Evolutionary conservation across 257 asterid genomes (phyloP), one percentile per base, ranked within the genome.

Genomic region (Apocynum venetum): DNA sequence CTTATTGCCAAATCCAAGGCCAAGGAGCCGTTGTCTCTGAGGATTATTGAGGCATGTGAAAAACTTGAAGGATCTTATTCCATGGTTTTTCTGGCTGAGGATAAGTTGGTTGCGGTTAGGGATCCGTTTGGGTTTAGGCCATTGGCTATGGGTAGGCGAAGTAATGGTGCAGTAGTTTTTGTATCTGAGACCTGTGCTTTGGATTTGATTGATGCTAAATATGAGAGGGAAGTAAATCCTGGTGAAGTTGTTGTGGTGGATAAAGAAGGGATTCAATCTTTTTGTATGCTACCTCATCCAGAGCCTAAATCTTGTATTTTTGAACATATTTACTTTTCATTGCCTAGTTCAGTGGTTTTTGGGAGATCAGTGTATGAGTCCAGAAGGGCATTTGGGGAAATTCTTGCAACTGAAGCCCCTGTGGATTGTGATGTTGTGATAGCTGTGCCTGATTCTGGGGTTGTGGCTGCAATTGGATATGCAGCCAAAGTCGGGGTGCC

Each of bases 401-500:
- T 94, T 43, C 84, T 94, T 40, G 98, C 98, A 0, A 83, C 85
- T 0, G 97, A 81, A 72, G 83, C 93, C 2, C 97, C 97, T 0
- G 97, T 94, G 9, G 98, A 94, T 3, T 94, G 98, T 80, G 98
- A 94, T 80, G 97, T 94, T 10, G 97, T 94, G 57, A 94, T 94
- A 25, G 97, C 98, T 0, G 98, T 94, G 44, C 98, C 98, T 0
- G 98, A 94, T 73, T 94, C 98, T 0, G 98, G 98, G 20, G 97
- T 94, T 1, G 98, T 94, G 64, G 96, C 98, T 31, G 98, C 98
- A 17, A 84, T 94, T 1, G 98, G 98, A 2, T 94, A 89, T 72
- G 97, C 98, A 8, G 93, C 83, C n/a, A 88, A 94, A 80, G 92
- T 92, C 0, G 98, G 98, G 10, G 97, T 94, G 0, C 89, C 99